phyloP scores from a whole-genome alignment of 371 early-diverging fungal genomes.

The Mortierella sp. region DNA sequence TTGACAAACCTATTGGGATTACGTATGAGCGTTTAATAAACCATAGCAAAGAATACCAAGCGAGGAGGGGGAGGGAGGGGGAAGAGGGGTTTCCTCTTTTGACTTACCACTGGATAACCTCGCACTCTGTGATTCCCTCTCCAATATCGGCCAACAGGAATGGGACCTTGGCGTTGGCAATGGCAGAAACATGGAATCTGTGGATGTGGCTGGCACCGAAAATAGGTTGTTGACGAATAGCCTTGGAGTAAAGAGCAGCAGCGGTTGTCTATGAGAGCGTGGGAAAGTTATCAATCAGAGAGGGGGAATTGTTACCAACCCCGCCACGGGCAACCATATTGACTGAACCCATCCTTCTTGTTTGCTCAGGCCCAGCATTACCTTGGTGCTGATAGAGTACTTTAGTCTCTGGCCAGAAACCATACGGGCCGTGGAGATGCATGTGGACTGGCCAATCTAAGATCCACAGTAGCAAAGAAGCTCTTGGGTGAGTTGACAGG shows the following conservation, averaged over 20 bases:
- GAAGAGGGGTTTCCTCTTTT: not conserved
- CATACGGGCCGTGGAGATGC: slow-evolving; percentile 45
- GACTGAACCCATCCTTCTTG: not conserved
- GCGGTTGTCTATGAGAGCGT: slow-evolving; percentile 12
- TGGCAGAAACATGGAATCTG: slow-evolving; percentile 56
- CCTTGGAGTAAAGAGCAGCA: slow-evolving; percentile 34
- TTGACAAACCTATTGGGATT: slow-evolving; percentile 84
- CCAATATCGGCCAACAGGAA: slow-evolving; percentile 97
- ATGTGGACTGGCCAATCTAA: slow-evolving; percentile 52
- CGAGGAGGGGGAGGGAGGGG: not conserved
- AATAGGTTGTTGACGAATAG: slow-evolving; percentile 26
- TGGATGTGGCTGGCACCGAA: slow-evolving; percentile 35
- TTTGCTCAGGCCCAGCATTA: slow-evolving; percentile 2
- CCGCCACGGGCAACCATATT: not conserved
- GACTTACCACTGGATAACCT: slow-evolving; percentile 93
- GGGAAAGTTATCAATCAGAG: slow-evolving; percentile 1
- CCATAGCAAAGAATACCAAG: not conserved
- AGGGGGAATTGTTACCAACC: not conserved
- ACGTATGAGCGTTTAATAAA: not conserved
- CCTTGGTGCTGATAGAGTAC: slow-evolving; percentile 50
- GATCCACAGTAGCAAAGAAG: not conserved
- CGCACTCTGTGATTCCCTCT: slow-evolving; percentile 97
- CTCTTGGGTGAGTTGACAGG: not conserved
- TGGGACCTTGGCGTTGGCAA: slow-evolving; percentile 67
- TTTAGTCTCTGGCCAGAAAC: slow-evolving; percentile 50